Base-by-base conservation (phyloP, 2,329 filamentous ascomycete genomes). In the Neoscytalidium dimidiatum region DNA sequence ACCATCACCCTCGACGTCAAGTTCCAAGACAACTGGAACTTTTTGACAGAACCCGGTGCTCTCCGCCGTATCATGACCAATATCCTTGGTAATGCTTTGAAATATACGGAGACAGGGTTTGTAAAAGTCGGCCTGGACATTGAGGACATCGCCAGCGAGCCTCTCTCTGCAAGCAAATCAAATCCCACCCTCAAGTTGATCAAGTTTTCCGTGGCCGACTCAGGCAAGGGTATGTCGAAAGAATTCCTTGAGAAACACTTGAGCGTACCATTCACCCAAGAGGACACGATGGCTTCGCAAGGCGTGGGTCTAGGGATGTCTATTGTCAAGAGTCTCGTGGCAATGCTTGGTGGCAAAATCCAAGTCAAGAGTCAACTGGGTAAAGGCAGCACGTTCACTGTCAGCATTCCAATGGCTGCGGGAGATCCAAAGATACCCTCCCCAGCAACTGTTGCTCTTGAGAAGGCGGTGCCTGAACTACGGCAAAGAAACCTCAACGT, bases 181-280 rank as follows among this genome's bases (percentile, higher is more conserved):
- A 73, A 76, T 28, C 69, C 75, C n/a, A 46, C 26, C 3, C 38
- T 64, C n/a, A 64, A 64, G 43, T 35, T 53, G 5, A 38, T 53
- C 68, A 71, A 8, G 71, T 77, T 74, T 28, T 75, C 73, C 2
- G 72, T 78, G 6, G 72, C 71, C 17, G 77, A 79, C 35, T 77
- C 76, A 17, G 77, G 77, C n/a, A 77, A 76, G 28, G 77, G 77
- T 2, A 79, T 79, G 74, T 77, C 75, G 1, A 71, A 76, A 43
- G 74, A 78, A 38, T 79, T 77, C 57, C 69, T 78, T 44, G 71
- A 75, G 64, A 72, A 73, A 41, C 71, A 74, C 48, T 67, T 78
- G 0, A 79, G 75, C 66, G 74, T 75, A 41, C 77, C 77, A 2
- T 79, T 79, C 56, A 74, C 76, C 1, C 77, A 79, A 64, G 77